phyloP scores from a whole-genome alignment of 2,329 filamentous ascomycete genomes.

The Claviceps monticola region DNA sequence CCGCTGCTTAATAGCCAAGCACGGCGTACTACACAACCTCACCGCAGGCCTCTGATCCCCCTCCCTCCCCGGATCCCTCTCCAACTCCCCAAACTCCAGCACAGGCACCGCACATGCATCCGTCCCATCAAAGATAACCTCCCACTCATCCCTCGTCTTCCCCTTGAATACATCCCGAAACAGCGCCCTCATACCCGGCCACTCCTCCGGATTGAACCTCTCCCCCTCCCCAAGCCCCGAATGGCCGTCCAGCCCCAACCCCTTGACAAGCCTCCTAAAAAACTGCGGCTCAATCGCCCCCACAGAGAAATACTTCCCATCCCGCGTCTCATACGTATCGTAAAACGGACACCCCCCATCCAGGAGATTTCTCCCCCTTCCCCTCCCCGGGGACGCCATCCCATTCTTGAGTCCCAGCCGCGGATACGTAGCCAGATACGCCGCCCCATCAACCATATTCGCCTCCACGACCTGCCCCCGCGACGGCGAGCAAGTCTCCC shows the following conservation, averaged over 20 bases:
- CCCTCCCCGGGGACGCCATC: slow-evolving; percentile 49
- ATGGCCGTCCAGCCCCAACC: slow-evolving; percentile 44
- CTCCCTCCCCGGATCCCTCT: slow-evolving; percentile 33
- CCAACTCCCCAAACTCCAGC: slow-evolving; percentile 59
- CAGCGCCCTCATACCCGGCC: slow-evolving; percentile 49
- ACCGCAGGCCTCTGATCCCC: slow-evolving; percentile 61
- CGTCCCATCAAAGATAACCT: slow-evolving; percentile 70
- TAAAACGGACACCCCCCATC: slow-evolving; percentile 85
- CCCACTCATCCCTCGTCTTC: slow-evolving; percentile 69
- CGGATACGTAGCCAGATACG: slow-evolving; percentile 67
- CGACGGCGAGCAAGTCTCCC: slow-evolving; percentile 38
- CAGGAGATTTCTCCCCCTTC: slow-evolving; percentile 60
- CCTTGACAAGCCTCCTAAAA: slow-evolving; percentile 52
- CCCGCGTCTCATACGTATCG: slow-evolving; percentile 73
- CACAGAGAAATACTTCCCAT: slow-evolving; percentile 72
- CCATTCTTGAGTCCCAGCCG: slow-evolving; percentile 51
- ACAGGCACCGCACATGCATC: slow-evolving; percentile 92
- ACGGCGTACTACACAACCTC: slow-evolving; percentile 55
- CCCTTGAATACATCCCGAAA: slow-evolving; percentile 52
- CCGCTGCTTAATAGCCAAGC: slow-evolving; percentile 42
- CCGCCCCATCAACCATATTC: slow-evolving; percentile 89
- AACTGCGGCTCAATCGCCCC: slow-evolving; percentile 84
- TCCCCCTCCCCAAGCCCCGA: slow-evolving; percentile 39
- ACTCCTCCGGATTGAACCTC: slow-evolving; percentile 47
- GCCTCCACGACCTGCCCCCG: slow-evolving; percentile 81